Evolutionary conservation across 2,329 filamentous ascomycete species (phyloP).

Genomic region (Diaporthe capsici): DNA sequence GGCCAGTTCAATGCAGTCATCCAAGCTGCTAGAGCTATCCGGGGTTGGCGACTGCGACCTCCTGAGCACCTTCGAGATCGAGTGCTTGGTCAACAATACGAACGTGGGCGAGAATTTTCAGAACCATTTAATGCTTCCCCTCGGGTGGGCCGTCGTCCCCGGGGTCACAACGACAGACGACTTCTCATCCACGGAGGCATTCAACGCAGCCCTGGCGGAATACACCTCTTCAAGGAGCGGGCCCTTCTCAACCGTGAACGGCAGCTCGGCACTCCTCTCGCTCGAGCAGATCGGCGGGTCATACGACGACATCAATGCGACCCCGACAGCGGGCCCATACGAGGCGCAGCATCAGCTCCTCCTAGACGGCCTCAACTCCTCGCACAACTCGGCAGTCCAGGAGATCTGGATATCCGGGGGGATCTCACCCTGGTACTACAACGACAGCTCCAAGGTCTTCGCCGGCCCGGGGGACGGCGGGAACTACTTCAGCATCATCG

Average conservation of each 20-base stretch:
- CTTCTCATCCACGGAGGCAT: conserved; percentile 1
- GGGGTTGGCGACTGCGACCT: conserved; percentile 58
- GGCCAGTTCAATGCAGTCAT: conserved; percentile 57
- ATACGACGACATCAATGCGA: neutral
- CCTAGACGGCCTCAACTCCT: conserved; percentile 7
- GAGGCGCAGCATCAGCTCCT: neutral
- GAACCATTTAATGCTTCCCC: neutral
- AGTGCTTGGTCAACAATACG: conserved; percentile 56
- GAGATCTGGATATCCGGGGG: neutral
- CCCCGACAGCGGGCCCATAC: neutral
- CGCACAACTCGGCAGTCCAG: neutral
- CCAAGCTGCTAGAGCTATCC: conserved; percentile 53
- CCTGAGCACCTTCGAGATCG: conserved; percentile 57
- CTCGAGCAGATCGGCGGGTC: conserved; percentile 20
- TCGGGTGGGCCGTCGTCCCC: neutral
- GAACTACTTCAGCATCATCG: conserved; percentile 49
- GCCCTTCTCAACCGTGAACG: conserved; percentile 3
- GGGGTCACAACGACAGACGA: conserved; percentile 5
- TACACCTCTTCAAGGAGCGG: neutral
- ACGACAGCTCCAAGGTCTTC: conserved; percentile 1
- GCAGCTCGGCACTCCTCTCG: conserved; percentile 16
- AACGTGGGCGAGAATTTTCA: conserved; percentile 65
- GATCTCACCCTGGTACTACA: neutral
- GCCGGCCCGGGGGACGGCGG: conserved; percentile 49
- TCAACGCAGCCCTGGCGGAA: conserved; percentile 12